Conservation (phyloP, 768 basidiomycete genomes). For the Chalciporus sphaerocephalus region DNA sequence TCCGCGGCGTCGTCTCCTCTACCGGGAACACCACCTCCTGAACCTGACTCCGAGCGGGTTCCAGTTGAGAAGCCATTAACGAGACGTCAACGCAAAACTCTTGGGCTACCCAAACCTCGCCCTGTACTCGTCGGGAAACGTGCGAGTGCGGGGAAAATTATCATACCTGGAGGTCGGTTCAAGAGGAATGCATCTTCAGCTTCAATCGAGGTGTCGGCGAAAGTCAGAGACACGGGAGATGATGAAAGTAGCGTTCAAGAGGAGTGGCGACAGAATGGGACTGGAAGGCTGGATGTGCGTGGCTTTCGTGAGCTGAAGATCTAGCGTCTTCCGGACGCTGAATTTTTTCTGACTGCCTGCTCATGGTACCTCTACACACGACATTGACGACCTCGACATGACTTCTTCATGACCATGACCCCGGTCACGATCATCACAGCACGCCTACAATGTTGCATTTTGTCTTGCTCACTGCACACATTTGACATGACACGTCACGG, state of each 20-base stretch:
- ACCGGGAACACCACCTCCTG: slow-evolving; percentile 33
- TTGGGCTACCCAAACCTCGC: slow-evolving; percentile 59
- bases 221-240: slow-evolving; percentile 24
- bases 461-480: slow-evolving; percentile 1
- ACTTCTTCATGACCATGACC: slow-evolving; percentile 8
- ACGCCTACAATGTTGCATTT: slow-evolving; percentile 1
- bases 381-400: slow-evolving; percentile 11
- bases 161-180: slow-evolving; percentile 59
- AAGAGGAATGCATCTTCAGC: slow-evolving; percentile 27
- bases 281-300: slow-evolving; percentile 68
- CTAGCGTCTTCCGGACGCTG: slow-evolving; percentile 22
- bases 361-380: not conserved
- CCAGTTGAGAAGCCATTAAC: slow-evolving; percentile 45
- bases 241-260: slow-evolving; percentile 33
- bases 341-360: not conserved
- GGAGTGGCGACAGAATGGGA: slow-evolving; percentile 66
- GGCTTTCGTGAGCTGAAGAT: slow-evolving; percentile 79
- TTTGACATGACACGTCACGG: slow-evolving; percentile 3
- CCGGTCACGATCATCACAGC: not conserved
- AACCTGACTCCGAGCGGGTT: slow-evolving; percentile 14
- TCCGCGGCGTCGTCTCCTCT: slow-evolving; percentile 35
- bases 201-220: slow-evolving; percentile 8
- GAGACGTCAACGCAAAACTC: slow-evolving; percentile 61
- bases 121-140: slow-evolving; percentile 29
- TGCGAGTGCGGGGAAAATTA: slow-evolving; percentile 49